Evolutionary conservation across 345 rosid genomes (phyloP).

Genomic region (Excoecaria cochinchinensis): DNA sequence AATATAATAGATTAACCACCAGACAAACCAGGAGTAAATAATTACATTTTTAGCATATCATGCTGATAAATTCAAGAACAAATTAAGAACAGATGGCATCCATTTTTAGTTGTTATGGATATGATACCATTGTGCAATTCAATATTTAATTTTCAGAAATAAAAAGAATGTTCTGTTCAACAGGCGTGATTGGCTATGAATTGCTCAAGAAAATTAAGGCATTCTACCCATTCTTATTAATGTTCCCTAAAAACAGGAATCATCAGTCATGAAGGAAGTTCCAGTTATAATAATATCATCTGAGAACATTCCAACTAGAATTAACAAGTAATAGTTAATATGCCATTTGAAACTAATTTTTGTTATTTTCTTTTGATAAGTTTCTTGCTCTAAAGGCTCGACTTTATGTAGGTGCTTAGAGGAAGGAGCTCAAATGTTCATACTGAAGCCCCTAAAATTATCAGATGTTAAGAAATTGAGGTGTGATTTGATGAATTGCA

Average conservation of each 20-base stretch:
- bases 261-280: constrained; percentile 62
- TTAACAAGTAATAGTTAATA: constrained; percentile 57
- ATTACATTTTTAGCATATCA: too few species aligned
- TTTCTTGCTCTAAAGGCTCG: too few species aligned
- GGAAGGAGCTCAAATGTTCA: constrained; percentile 85
- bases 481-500: constrained; percentile 43
- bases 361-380: neutral
- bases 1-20: too few species aligned
- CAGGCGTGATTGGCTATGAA: constrained; percentile 89
- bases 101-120: too few species aligned
- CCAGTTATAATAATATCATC: constrained; percentile 90
- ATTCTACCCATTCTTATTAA: too few species aligned
- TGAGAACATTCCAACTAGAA: constrained; percentile 69
- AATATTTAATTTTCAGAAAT: too few species aligned
- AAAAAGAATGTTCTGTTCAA: too few species aligned
- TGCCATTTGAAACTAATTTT: neutral
- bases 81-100: too few species aligned
- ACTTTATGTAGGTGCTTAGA: too few species aligned
- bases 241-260: constrained; percentile 42
- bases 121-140: too few species aligned
- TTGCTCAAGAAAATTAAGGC: constrained; percentile 79
- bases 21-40: too few species aligned
- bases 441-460: constrained; percentile 78
- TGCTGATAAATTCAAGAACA: too few species aligned
- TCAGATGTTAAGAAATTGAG: constrained; percentile 69